Conservation (phyloP, 257 asterid genomes). For the Fraxinus excelsior region DNA sequence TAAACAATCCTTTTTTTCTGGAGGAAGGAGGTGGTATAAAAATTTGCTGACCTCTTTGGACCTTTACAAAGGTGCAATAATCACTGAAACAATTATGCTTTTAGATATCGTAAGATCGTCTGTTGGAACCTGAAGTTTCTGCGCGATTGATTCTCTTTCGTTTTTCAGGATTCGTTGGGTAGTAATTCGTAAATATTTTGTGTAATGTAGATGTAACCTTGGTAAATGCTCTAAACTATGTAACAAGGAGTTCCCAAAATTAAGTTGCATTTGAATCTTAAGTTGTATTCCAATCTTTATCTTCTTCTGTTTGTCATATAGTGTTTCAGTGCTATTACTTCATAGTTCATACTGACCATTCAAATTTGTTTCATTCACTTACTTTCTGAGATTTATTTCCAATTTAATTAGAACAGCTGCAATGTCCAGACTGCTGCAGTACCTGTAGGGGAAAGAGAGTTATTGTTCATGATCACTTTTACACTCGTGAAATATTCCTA, state of each 20-base stretch:
- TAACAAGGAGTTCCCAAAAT: neutral
- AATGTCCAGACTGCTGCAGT: neutral
- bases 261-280: neutral
- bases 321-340: neutral
- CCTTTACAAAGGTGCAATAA: neutral
- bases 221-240: neutral
- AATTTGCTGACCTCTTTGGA: neutral
- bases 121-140: neutral
- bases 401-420: neutral
- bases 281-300: neutral
- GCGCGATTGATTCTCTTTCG: neutral
- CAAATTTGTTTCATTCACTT: neutral
- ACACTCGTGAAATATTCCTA: neutral
- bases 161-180: neutral
- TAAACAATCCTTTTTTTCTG: neutral
- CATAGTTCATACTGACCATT: neutral
- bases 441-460: constrained; percentile 1
- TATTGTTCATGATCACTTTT: neutral
- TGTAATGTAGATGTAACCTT: neutral
- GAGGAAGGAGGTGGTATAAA: neutral
- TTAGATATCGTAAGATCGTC: neutral
- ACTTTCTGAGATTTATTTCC: neutral
- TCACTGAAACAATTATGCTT: neutral
- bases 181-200: neutral
- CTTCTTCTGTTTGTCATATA: neutral